Conservation (phyloP, 2,329 filamentous ascomycete genomes). For the Coniella vitis region DNA sequence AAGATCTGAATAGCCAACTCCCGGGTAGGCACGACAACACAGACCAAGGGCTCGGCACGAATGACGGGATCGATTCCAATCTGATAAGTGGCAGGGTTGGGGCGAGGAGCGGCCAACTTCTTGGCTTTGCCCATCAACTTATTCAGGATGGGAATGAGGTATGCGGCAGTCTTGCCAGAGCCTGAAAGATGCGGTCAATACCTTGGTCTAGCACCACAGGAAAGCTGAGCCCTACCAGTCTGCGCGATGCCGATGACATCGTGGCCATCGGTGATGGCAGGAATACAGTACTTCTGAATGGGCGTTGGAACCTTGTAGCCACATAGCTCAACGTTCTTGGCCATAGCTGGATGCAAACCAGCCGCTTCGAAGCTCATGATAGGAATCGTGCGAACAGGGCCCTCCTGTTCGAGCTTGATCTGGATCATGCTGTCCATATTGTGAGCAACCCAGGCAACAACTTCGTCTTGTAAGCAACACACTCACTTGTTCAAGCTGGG, state of each 20-base stretch:
- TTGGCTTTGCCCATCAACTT: conserved; percentile 94
- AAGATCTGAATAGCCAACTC: conserved; percentile 94
- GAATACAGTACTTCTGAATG: conserved; percentile 80
- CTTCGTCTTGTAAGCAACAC: background rate
- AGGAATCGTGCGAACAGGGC: conserved; percentile 42
- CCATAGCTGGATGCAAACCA: conserved; percentile 77
- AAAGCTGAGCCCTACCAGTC: conserved; percentile 56
- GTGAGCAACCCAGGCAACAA: conserved; percentile 8
- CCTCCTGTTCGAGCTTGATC: conserved; percentile 53
- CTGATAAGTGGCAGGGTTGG: conserved; percentile 53
- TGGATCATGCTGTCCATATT: conserved; percentile 38
- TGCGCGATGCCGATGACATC: conserved; percentile 89
- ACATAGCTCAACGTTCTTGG: conserved; percentile 67
- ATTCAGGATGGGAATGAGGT: conserved; percentile 80
- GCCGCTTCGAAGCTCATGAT: conserved; percentile 61
- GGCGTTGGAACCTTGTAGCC: conserved; percentile 71
- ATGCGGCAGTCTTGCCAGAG: conserved; percentile 93
- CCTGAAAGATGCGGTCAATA: conserved; percentile 44
- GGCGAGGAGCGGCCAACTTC: conserved; percentile 73
- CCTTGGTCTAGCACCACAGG: background rate
- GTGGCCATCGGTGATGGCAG: conserved; percentile 66
- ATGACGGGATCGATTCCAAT: conserved; percentile 40
- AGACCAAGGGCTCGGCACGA: conserved; percentile 77
- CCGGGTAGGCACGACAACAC: conserved; percentile 79
- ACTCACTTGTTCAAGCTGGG: conserved; percentile 55